Evolutionary conservation across 371 early-diverging fungal genomes (phyloP), one percentile per base, ranked within the genome.

Genomic region (Caulochytrium protostelioides): DNA sequence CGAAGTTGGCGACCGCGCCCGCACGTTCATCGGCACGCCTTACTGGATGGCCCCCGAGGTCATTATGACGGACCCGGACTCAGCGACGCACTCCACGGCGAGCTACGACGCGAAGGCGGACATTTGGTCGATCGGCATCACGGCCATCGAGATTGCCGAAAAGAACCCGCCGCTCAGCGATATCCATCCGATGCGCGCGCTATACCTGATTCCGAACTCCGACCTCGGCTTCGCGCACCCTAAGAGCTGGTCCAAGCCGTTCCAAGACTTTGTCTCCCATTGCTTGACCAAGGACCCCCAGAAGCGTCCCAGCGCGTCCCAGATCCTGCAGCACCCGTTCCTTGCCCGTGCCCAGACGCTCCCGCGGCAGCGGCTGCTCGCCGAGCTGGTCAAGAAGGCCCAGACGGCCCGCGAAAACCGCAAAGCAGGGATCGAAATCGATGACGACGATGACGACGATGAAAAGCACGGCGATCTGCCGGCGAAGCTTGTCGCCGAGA

Each of bases 41-140:
- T 60, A 63, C 35, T 64, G 66, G 66, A 65, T 65, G 66, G 69
- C 69, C 0, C 69, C 62, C 2, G 62, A 68, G 47, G 69, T 68
- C 14, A 68, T 68, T 38, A 43, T 46, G 48, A 46, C 54, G 24
- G 65, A 69, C 27, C 62, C 60, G 10, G 65, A 68, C 26, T 43
- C 42, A 22, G 32, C 51, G n/a, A 42, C 52, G 7, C 44, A 44
- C 12, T 14, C 24, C 12, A 22, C 27, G 12, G 62, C 58, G 7
- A 46, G 42, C 4, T 69, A 69, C 38, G 60, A 64, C 43, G 36
- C 32, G 42, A 63, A 54, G 37, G 52, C 65, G 5, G 70, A 69
- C 36, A 55, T 69, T 22, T 69, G 70, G 70, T 57, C 57, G 0
- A 61, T 66, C 15, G 70, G 70, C 12, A 69, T 69, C 49, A 69